Evolutionary conservation across 2,329 filamentous ascomycete species (phyloP).

Genomic region (Capronia coronata): DNA sequence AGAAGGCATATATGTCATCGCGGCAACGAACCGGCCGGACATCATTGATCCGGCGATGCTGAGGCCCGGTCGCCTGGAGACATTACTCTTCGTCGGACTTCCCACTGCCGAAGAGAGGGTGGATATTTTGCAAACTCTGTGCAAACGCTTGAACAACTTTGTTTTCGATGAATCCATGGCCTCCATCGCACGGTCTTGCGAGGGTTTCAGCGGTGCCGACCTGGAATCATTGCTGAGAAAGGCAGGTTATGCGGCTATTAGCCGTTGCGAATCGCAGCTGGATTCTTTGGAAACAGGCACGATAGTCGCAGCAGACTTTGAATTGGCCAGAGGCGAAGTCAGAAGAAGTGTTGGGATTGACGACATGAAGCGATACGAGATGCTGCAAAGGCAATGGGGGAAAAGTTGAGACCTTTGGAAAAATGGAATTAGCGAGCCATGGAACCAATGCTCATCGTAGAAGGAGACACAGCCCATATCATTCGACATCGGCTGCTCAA

Average conservation of each 20-base stretch:
- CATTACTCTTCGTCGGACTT: slow-evolving; percentile 80
- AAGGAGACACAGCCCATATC: too few species aligned
- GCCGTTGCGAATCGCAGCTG: slow-evolving; percentile 33
- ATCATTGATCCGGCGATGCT: slow-evolving; percentile 96
- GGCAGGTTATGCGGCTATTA: slow-evolving; percentile 53
- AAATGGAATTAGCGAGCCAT: too few species aligned
- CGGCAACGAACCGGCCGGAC: slow-evolving; percentile 88
- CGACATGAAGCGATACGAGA: slow-evolving; percentile 53
- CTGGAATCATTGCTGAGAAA: slow-evolving; percentile 53
- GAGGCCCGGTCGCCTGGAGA: slow-evolving; percentile 81
- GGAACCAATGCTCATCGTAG: too few species aligned
- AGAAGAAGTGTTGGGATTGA: slow-evolving; percentile 43
- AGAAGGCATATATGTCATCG: slow-evolving; percentile 85
- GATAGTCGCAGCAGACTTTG: slow-evolving; percentile 22
- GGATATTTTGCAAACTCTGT: slow-evolving; percentile 70
- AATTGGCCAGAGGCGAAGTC: slow-evolving; percentile 21
- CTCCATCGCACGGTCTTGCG: slow-evolving; percentile 63
- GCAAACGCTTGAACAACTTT: slow-evolving; percentile 44
- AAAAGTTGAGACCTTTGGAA: slow-evolving; percentile 13
- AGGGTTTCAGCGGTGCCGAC: slow-evolving; percentile 69
- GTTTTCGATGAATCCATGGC: slow-evolving; percentile 52
- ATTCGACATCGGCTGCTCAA: too few species aligned
- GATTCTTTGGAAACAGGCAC: slow-evolving; percentile 4
- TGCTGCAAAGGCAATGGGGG: slow-evolving; percentile 46
- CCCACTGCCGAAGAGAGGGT: slow-evolving; percentile 72